Evolutionary conservation across 176 grass and related monocot genomes (phyloP), one percentile per base, ranked within the genome.

Genomic region (Leersia perrieri): DNA sequence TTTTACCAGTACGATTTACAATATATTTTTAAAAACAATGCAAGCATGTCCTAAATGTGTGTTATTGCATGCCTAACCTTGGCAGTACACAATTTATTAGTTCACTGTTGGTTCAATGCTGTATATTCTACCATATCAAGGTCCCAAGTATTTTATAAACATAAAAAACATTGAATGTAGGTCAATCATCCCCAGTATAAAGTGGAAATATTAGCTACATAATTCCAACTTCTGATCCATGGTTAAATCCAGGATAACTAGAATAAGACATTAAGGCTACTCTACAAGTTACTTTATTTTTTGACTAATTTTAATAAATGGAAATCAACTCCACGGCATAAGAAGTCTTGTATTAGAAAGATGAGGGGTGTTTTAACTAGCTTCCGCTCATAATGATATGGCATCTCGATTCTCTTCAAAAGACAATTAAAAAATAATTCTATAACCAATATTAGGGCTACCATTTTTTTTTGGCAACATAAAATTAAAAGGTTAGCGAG

Each of bases 401-500:
- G 1, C 58, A 80, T 76, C 34, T 60, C 3, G 7, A 16, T 55
- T n/a, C 7, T 5, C 35, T 51, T 63, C 28, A 67, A 27, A 30
- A 63, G 36, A 49, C 47, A 20, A 78, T 45, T 41, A 29, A 39
- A 82, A 66, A 60, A 8, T 42, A 27, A 72, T 72, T 9, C 49
- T 61, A 70, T 29, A 74, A 29, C 15, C 62, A 74, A 39, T 30
- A 38, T 55, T 26, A 67, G 36, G 40, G 12, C 28, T 64, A 60
- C 36, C 29, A 60, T 26, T 44, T 34, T 64, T 64, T 29, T 63
- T 29, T 42, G 20, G 33, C 74, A 81, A 73, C 22, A 40, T 42
- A 66, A 70, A 75, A 71, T 33, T 42, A 66, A 70, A 75, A 71
- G 35, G 53, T 31, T 65, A 66, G 57, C 12, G 63, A 76, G 63